Evolutionary conservation across 208 protist species (phyloP).

Genomic region (Endotrypanum monterogeii): DNA sequence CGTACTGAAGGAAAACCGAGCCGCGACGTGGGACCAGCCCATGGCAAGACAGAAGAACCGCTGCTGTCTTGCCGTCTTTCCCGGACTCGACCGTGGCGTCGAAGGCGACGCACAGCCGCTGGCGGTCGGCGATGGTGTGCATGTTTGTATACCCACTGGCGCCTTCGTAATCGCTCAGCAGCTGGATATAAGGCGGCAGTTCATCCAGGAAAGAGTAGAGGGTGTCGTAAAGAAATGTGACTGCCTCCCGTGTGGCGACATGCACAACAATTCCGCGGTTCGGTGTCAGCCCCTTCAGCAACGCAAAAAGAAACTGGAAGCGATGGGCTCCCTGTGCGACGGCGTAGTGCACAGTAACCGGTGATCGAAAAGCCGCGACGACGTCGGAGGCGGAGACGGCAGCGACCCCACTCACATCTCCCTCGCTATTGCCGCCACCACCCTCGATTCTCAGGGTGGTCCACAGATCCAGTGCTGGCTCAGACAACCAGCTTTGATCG

Average conservation of each 20-base stretch:
- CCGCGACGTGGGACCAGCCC: slow-evolving; percentile 58
- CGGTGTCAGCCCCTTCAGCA: slow-evolving; percentile 47
- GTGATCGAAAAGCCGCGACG: slow-evolving; percentile 14
- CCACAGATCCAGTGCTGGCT: slow-evolving; percentile 20
- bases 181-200: slow-evolving; percentile 40
- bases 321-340: slow-evolving; percentile 55
- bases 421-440: background rate
- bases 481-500: slow-evolving; percentile 18
- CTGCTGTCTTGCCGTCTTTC: slow-evolving; percentile 29
- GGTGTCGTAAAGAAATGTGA: slow-evolving; percentile 55
- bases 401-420: background rate
- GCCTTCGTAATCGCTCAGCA: slow-evolving; percentile 74
- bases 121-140: slow-evolving; percentile 38
- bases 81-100: slow-evolving; percentile 35
- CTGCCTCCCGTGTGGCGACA: slow-evolving; percentile 65
- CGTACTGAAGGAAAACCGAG: slow-evolving; percentile 64
- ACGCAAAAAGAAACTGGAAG: slow-evolving; percentile 63
- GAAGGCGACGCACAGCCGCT: slow-evolving; percentile 42
- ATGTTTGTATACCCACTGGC: slow-evolving; percentile 42
- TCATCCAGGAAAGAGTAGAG: slow-evolving; percentile 55
- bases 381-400: background rate
- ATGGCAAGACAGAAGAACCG: slow-evolving; percentile 63
- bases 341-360: slow-evolving; percentile 61
- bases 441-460: slow-evolving; percentile 15
- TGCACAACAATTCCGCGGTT: slow-evolving; percentile 64